These are phyloP conservation scores for Aureobasidium uvarum DNA, from an alignment of 2,329 filamentous ascomycete genomes.

Conservation along the genomic window DNA sequence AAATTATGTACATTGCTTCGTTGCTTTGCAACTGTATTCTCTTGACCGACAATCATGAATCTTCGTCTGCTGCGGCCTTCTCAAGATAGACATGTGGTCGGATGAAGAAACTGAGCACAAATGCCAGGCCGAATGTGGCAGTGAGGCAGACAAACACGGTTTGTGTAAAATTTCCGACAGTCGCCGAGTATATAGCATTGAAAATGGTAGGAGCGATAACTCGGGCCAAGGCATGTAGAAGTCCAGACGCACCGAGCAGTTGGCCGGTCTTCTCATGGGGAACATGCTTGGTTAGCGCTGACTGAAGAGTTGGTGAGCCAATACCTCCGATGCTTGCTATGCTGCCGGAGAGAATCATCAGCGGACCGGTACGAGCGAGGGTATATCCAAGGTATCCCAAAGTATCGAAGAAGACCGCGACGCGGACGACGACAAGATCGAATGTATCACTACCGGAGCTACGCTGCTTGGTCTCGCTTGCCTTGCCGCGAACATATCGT, in stretches of 20 bases:
- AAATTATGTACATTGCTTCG: not conserved
- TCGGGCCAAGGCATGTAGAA: constrained; percentile 78
- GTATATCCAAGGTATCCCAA: constrained; percentile 74
- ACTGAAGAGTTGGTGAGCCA: constrained; percentile 79
- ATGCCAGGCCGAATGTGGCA: constrained; percentile 63
- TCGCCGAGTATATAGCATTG: constrained; percentile 80
- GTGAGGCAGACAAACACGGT: constrained; percentile 77
- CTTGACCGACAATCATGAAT: not conserved
- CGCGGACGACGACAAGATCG: constrained; percentile 73
- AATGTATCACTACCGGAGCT: constrained; percentile 71
- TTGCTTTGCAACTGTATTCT: not conserved
- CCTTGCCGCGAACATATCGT: constrained; percentile 66
- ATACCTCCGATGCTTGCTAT: constrained; percentile 78
- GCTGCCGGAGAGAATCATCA: constrained; percentile 71
- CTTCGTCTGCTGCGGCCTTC: constrained; percentile 1
- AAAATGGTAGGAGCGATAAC: constrained; percentile 79
- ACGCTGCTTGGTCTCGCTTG: constrained; percentile 47
- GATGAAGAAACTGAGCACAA: constrained; percentile 68
- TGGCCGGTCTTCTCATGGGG: constrained; percentile 78
- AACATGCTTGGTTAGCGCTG: constrained; percentile 85
- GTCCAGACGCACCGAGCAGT: constrained; percentile 81
- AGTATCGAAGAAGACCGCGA: constrained; percentile 72
- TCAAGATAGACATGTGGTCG: constrained; percentile 66
- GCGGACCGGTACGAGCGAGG: constrained; percentile 57
- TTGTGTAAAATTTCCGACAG: constrained; percentile 74